phyloP scores from a whole-genome alignment of 139 green algal species.

The Picochlorum sp. region DNA sequence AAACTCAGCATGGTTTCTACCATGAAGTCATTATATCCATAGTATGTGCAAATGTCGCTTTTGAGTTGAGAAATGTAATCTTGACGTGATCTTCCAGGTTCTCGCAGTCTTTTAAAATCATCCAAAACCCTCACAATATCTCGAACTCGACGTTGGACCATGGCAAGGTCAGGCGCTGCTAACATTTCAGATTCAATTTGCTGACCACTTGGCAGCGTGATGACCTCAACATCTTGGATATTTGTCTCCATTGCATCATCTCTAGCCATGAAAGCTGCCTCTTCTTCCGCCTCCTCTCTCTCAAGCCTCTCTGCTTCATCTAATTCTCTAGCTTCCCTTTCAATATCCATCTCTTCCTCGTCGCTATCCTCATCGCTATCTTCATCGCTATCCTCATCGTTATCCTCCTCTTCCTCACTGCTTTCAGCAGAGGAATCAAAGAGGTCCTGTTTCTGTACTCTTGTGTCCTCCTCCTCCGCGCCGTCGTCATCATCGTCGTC shows the following conservation, averaged over 20 bases:
- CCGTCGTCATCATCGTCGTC: background rate
- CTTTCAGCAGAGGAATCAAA: slow-evolving; percentile 10
- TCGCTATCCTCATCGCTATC: slow-evolving; percentile 11
- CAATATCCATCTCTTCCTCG: slow-evolving; percentile 12
- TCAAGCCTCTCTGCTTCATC: background rate
- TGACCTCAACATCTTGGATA: slow-evolving; percentile 41
- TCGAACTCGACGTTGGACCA: slow-evolving; percentile 44
- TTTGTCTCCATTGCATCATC: slow-evolving; percentile 49
- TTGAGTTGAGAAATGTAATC: slow-evolving; percentile 81
- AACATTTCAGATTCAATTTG: slow-evolving; percentile 39
- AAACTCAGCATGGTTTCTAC: slow-evolving; percentile 66
- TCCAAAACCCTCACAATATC: slow-evolving; percentile 70
- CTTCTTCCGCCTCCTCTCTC: background rate
- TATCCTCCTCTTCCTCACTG: slow-evolving; percentile 5
- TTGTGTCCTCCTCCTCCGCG: background rate
- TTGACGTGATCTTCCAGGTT: slow-evolving; percentile 31
- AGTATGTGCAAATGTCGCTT: slow-evolving; percentile 80
- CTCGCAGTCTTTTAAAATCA: slow-evolving; percentile 59
- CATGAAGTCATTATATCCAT: slow-evolving; percentile 97
- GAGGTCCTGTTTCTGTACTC: background rate
- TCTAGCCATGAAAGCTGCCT: background rate
- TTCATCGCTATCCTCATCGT: too few species aligned
- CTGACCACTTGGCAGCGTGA: slow-evolving; percentile 42
- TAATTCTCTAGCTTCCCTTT: slow-evolving; percentile 2
- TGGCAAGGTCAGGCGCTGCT: slow-evolving; percentile 30